Base-by-base conservation (phyloP, 768 basidiomycete species). In the Artomyces pyxidatus region DNA sequence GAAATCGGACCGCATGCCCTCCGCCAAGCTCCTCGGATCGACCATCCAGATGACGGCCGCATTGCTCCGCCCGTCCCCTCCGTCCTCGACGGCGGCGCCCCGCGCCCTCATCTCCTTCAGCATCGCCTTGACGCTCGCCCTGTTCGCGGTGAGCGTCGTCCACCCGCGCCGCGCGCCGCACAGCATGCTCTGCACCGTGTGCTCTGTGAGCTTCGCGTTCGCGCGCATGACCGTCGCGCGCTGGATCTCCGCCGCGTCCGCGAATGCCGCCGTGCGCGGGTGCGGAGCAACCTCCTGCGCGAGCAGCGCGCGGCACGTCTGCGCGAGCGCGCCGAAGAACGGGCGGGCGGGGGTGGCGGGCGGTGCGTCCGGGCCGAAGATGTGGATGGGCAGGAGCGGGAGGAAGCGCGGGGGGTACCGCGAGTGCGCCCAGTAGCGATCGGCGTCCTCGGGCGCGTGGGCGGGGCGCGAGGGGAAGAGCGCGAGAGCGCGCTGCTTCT, bases 81-180 rank as follows among this genome's bases (percentile, higher is more conserved):
- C 49, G 19, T 37, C 45, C 11, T 45, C 48, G 10, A 50, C 52
- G 4, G n/a, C 58, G 8, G 30, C 58, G 26, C 66, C 66, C 2
- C 67, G 51, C 14, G 63, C 59, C 48, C 70, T 76, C 63, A 90
- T 74, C 62, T 85, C 85, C 51, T 80, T 71, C 51, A 91, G 52
- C n/a, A 93, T 70, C 21, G 81, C 81, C 59, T 75, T 81, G 22
- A 92, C 78, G 55, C 89, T 89, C 26, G 83, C 74, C 54, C 78
- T 73, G 57, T 95, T 94, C 8, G 88, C 88, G 4, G 90, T 93
- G 42, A 94, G 68, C n/a, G 87, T 89, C 53, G 91, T 93, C 85
- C 86, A 83, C 0, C 83, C 81, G 23, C 75, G 66, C 32, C 66
- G 66, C 0, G 83, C 78, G 14, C 90, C 91, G 59, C 76, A 77